A percentile compares a stretch with the other conserved stretches of the same genome.
phyloP scores from a whole-genome alignment of 768 basidiomycete genomes.

The Saitozyma sp. region DNA sequence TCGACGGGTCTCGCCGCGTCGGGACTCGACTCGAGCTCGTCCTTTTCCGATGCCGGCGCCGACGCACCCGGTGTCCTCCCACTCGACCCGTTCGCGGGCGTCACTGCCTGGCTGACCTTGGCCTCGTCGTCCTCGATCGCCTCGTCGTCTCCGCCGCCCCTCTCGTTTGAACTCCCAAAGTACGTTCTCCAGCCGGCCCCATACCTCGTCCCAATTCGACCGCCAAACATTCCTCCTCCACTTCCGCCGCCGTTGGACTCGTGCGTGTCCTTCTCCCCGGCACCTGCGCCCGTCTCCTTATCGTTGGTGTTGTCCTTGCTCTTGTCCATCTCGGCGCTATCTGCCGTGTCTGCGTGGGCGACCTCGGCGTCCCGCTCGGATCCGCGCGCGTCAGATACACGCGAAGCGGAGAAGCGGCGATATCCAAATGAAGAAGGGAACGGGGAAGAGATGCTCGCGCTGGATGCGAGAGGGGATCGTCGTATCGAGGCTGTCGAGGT shows the following conservation, averaged over 20 bases:
- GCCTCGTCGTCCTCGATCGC: constrained; percentile 26
- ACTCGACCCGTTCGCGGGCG: neutral
- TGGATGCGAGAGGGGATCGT: no score
- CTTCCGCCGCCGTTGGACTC: neutral
- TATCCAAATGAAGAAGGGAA: constrained; percentile 20
- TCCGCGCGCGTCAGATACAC: constrained; percentile 36
- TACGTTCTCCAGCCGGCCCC: constrained; percentile 27
- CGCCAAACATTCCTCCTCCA: neutral
- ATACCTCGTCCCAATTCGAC: constrained; percentile 12
- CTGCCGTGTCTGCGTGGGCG: constrained; percentile 6
- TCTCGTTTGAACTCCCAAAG: constrained; percentile 30
- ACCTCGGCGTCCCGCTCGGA: constrained; percentile 16
- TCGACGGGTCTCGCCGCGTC: neutral
- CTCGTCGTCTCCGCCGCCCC: constrained; percentile 24
- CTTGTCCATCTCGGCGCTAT: neutral
- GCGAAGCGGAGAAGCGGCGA: constrained; percentile 32
- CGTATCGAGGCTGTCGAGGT: no score
- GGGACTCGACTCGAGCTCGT: constrained; percentile 8
- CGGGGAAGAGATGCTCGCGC: neutral
- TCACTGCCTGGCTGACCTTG: constrained; percentile 3
- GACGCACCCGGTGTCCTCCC: neutral
- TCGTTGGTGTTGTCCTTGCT: neutral
- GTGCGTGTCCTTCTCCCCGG: neutral
- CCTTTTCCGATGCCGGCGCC: constrained; percentile 2
- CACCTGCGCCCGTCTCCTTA: constrained; percentile 3